Percentiles rank a stretch among this genome's conserved stretches.
Conservation (phyloP, 805 yeast genomes). For the Pichia kluyveri region DNA sequence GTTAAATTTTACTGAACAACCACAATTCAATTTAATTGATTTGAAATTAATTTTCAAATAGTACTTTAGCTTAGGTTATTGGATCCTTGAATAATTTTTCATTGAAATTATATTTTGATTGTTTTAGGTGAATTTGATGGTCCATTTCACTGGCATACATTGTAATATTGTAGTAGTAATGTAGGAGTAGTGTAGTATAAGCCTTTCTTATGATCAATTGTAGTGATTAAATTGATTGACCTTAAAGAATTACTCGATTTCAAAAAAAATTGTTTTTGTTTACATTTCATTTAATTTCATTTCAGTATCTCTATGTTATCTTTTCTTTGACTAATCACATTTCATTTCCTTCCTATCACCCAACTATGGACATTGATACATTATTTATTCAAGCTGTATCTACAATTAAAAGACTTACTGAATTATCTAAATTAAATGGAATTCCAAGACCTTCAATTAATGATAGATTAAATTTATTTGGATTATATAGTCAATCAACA, state of each 20-base stretch:
- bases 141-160: slow-evolving; percentile 61
- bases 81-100: slow-evolving; percentile 6
- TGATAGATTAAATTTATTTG: slow-evolving; percentile 60
- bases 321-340: not conserved
- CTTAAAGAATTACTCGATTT: too few relatives aligned
- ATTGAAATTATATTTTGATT: not conserved
- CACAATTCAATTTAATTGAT: not conserved
- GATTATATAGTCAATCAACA: slow-evolving; percentile 82
- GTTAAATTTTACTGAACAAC: slow-evolving; percentile 3
- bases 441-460: slow-evolving; percentile 74
- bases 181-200: too few relatives aligned
- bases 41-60: not conserved
- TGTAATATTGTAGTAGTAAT: not conserved
- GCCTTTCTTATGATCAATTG: too few relatives aligned
- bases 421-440: slow-evolving; percentile 50
- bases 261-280: too few relatives aligned
- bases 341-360: not conserved
- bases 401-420: slow-evolving; percentile 64
- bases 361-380: slow-evolving; percentile 21
- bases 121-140: slow-evolving; percentile 40
- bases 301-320: too few relatives aligned
- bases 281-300: too few relatives aligned
- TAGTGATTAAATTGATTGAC: too few relatives aligned
- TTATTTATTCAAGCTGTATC: slow-evolving; percentile 78
- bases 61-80: slow-evolving; percentile 14